Evolutionary conservation across 306 rosid species (phyloP), one percentile per base, ranked within the genome.

Genomic region (Dalbergia oliveri): DNA sequence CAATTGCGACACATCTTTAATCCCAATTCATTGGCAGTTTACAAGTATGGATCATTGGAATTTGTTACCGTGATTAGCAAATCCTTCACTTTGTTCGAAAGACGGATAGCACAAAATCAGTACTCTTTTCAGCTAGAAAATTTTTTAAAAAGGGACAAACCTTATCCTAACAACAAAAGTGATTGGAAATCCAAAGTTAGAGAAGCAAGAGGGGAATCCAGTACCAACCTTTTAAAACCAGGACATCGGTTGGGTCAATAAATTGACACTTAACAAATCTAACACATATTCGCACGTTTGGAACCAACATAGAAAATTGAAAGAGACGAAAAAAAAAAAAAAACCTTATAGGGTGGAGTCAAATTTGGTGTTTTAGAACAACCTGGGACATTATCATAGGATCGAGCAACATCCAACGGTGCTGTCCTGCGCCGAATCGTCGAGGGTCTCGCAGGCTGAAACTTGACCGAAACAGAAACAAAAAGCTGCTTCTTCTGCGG

Each of bases 331-430:
- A 16, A 10, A 35, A 35, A 11, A 6, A n/a, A 61, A 6, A 37
- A 1, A 37, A 10, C 2, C 31, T 26, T 26, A 26, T 0, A 26
- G 31, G 31, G 31, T 26, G 31, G 31, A 26, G 31, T 26, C 31
- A 26, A 44, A 10, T 44, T 44, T 10, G 50, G 50, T 44, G 13
- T 44, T 44, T 9, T 0, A 47, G 12, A 81, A 33, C 44, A 75
- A 95, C 99, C 98, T 91, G 97, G 85, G 82, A 82, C 60, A 8
- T 87, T 83, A 49, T 88, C 80, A 62, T 84, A 89, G 11, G 93
- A 92, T 81, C 86, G 89, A 19, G 87, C 75, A 80, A 87, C 87
- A 75, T 76, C 88, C 73, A 91, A 50, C 23, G 83, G 73, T 18
- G 78, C 66, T 50, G 47, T 70, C 64, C 83, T 81, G 77, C 74